These are phyloP conservation scores for Aurantiochytrium sp. DNA, from an alignment of 108 stramenopile genomes.

Conservation along the genomic window DNA sequence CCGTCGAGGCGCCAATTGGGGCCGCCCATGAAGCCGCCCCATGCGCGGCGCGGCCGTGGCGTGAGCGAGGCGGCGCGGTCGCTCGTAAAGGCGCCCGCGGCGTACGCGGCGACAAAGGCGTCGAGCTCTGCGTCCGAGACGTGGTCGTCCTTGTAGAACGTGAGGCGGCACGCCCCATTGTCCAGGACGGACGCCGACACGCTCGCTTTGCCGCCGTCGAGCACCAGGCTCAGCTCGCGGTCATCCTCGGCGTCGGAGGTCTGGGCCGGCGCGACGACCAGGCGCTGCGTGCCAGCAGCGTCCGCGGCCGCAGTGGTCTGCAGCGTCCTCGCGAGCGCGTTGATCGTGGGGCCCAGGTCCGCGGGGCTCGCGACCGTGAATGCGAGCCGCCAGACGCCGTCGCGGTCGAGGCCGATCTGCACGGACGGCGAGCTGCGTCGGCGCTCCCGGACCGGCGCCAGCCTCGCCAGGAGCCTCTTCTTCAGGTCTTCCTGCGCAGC, in stretches of 20 bases:
- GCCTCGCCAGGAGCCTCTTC: not conserved
- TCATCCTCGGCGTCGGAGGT: not conserved
- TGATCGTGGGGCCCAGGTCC: not conserved
- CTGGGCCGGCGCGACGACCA: no score
- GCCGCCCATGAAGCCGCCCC: not conserved
- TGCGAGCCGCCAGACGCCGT: not conserved
- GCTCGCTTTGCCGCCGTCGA: not conserved
- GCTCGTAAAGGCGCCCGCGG: not conserved
- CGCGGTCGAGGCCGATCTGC: not conserved
- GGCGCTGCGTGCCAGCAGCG: no score
- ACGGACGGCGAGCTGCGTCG: slow-evolving; percentile 1
- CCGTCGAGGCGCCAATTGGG: not conserved
- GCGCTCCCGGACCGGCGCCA: not conserved
- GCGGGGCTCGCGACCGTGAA: not conserved
- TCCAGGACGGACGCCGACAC: not conserved
- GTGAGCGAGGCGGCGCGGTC: not conserved
- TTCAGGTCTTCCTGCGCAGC: not conserved
- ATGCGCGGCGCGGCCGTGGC: not conserved
- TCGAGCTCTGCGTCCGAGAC: not conserved
- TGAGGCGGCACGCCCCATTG: not conserved
- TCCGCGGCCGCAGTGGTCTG: no score
- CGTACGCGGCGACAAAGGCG: slow-evolving; percentile 15
- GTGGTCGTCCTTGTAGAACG: not conserved
- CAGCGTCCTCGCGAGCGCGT: not conserved
- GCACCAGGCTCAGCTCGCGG: not conserved